Conservation (phyloP, 2,329 filamentous ascomycete species). For the Xylariaceae sp. region DNA sequence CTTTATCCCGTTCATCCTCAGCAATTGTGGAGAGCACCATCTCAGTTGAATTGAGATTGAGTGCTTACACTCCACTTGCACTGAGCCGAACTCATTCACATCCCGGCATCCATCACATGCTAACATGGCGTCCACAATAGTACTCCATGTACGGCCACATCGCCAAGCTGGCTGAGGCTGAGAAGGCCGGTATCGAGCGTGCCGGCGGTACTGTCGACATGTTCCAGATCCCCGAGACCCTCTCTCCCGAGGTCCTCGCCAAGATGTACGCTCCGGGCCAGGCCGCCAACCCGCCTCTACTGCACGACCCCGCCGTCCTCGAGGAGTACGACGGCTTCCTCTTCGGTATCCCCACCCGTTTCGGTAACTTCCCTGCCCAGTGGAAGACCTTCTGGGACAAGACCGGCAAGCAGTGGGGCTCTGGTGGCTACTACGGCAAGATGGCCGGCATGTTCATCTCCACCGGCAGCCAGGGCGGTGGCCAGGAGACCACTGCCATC, state of each 20-base stretch:
- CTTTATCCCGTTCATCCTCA: not conserved
- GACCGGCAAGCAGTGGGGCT: conserved; percentile 78
- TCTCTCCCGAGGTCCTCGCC: conserved; percentile 70
- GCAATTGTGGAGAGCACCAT: not conserved
- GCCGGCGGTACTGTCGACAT: conserved; percentile 78
- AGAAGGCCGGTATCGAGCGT: conserved; percentile 83
- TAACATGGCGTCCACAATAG: conserved; percentile 39
- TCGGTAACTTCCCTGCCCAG: conserved; percentile 94
- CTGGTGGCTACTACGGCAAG: conserved; percentile 77
- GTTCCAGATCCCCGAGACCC: conserved; percentile 87
- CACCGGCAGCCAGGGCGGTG: conserved; percentile 78
- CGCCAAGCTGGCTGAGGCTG: conserved; percentile 74
- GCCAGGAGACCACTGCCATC: conserved; percentile 85
- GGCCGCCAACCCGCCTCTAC: conserved; percentile 58
- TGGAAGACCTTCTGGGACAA: conserved; percentile 93
- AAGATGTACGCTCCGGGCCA: conserved; percentile 92
- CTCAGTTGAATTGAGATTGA: not conserved
- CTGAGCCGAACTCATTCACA: not conserved
- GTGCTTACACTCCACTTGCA: not conserved
- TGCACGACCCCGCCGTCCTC: conserved; percentile 54
- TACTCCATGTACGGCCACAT: conserved; percentile 96
- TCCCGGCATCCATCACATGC: conserved; percentile 3
- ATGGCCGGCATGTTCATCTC: conserved; percentile 87
- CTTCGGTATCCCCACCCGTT: conserved; percentile 90
- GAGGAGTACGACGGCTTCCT: conserved; percentile 82